A percentile compares a stretch with the other conserved stretches of the same genome.
These are phyloP conservation scores for Penicillium bovifimosum DNA, from an alignment of 495 filamentous ascomycete species.

Conservation along the genomic window DNA sequence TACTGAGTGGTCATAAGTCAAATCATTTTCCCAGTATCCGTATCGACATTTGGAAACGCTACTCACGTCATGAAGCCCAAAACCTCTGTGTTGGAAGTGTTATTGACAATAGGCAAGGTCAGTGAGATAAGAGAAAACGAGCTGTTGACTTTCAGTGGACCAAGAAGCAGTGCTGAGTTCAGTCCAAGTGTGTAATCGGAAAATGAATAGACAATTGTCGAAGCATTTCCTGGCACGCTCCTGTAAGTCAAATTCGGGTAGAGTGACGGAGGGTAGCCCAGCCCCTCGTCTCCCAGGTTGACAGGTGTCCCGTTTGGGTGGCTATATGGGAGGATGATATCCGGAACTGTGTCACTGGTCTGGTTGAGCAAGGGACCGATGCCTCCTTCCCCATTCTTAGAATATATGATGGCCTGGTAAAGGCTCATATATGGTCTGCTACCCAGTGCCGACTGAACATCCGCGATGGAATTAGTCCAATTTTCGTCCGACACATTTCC, in stretches of 20 bases:
- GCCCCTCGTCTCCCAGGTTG: slow-evolving; percentile 50
- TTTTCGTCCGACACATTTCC: slow-evolving; percentile 48
- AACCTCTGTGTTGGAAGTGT: slow-evolving; percentile 49
- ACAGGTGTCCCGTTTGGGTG: slow-evolving; percentile 51
- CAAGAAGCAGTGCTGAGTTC: slow-evolving; percentile 54
- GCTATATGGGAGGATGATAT: slow-evolving; percentile 53
- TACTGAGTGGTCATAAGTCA: slow-evolving; percentile 31
- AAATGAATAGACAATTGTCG: slow-evolving; percentile 30
- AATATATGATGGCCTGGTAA: slow-evolving; percentile 62
- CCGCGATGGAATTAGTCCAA: slow-evolving; percentile 50
- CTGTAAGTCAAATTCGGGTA: slow-evolving; percentile 72
- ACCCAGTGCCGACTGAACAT: slow-evolving; percentile 58
- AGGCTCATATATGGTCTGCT: slow-evolving; percentile 40
- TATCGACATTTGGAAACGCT: background rate
- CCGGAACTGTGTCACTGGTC: slow-evolving; percentile 43
- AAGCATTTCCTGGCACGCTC: slow-evolving; percentile 27
- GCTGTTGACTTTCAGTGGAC: slow-evolving; percentile 61
- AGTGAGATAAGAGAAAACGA: slow-evolving; percentile 74
- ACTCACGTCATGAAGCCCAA: slow-evolving; percentile 61
- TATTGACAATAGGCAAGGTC: slow-evolving; percentile 67
- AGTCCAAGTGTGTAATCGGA: slow-evolving; percentile 46
- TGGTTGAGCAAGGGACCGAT: slow-evolving; percentile 51
- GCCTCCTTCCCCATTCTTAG: slow-evolving; percentile 51
- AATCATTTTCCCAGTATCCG: background rate
- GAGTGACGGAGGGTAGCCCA: slow-evolving; percentile 60